These are phyloP conservation scores for Graphiopsis chlorocephala DNA, from an alignment of 2,329 filamentous ascomycete species.

Conservation along the genomic window DNA sequence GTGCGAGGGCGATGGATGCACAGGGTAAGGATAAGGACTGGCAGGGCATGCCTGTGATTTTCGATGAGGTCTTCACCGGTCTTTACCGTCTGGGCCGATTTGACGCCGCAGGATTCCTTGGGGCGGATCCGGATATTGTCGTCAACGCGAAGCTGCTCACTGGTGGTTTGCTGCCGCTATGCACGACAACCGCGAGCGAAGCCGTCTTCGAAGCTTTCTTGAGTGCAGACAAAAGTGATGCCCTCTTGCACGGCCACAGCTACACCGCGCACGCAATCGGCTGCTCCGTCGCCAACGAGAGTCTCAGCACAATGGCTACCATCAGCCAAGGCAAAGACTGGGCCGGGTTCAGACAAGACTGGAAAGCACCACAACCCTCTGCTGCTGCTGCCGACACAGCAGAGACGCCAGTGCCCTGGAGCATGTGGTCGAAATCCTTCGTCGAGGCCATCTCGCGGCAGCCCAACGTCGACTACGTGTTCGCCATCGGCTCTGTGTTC, in stretches of 20 bases:
- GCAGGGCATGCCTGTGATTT: conserved; percentile 74
- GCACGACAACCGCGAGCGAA: conserved; percentile 71
- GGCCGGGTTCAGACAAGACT: conserved; percentile 54
- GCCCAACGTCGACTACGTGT: conserved; percentile 59
- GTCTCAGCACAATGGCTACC: conserved; percentile 56
- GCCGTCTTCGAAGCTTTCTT: conserved; percentile 70
- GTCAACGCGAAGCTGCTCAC: conserved; percentile 84
- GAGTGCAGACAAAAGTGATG: conserved; percentile 71
- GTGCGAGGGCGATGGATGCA: conserved; percentile 14
- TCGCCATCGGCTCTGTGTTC: conserved; percentile 72
- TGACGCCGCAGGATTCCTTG: conserved; percentile 67
- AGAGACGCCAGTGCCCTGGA: conserved; percentile 51
- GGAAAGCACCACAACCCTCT: conserved; percentile 32
- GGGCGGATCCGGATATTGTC: conserved; percentile 67
- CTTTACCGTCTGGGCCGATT: conserved; percentile 76
- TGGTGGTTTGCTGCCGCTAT: conserved; percentile 74
- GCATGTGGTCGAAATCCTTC: conserved; percentile 65
- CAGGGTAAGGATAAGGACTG: conserved; percentile 45
- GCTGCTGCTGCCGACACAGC: conserved; percentile 14
- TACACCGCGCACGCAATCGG: conserved; percentile 83
- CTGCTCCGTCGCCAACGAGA: conserved; percentile 72
- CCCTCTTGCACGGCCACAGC: conserved; percentile 78
- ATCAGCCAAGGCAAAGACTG: conserved; percentile 59
- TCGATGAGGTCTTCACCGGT: conserved; percentile 86
- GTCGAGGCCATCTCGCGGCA: conserved; percentile 58